phyloP scores from a whole-genome alignment of 2,329 filamentous ascomycete species.

The Trichoderma sp. region DNA sequence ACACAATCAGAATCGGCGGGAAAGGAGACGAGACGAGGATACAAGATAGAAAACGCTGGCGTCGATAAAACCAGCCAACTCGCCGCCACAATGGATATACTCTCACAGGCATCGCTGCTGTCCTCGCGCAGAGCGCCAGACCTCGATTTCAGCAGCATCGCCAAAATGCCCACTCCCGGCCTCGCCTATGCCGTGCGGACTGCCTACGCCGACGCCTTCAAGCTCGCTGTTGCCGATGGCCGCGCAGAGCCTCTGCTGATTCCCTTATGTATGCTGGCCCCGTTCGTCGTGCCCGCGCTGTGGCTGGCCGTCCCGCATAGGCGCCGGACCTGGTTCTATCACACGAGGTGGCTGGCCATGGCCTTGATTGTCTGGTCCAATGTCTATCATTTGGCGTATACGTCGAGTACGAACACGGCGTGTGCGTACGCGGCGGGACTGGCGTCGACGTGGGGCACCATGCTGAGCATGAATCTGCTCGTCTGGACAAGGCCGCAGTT shows the following conservation, averaged over 20 bases:
- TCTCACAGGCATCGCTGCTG: neutral
- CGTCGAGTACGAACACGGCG: slow-evolving; percentile 57
- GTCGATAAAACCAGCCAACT: neutral
- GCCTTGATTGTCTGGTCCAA: slow-evolving; percentile 50
- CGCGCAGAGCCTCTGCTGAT: slow-evolving; percentile 54
- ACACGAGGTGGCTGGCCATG: slow-evolving; percentile 54
- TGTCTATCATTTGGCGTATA: slow-evolving; percentile 45
- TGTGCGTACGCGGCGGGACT: slow-evolving; percentile 56
- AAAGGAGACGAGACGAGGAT: neutral
- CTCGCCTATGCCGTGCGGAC: slow-evolving; percentile 38
- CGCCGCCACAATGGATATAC: neutral
- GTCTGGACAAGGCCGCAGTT: slow-evolving; percentile 61
- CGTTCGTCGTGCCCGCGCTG: slow-evolving; percentile 54
- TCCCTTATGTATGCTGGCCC: slow-evolving; percentile 54
- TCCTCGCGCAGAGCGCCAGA: slow-evolving; percentile 1
- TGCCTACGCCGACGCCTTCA: slow-evolving; percentile 46
- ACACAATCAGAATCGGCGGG: neutral
- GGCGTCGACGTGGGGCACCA: slow-evolving; percentile 53
- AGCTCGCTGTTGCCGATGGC: slow-evolving; percentile 44
- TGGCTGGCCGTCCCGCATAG: slow-evolving; percentile 62
- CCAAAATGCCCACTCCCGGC: slow-evolving; percentile 26
- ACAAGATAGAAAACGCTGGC: neutral
- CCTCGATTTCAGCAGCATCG: slow-evolving; percentile 4
- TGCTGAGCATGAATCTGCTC: slow-evolving; percentile 55
- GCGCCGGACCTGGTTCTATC: slow-evolving; percentile 54